Conservation (phyloP, 805 yeast genomes). For the Starmerella bacillaris region DNA sequence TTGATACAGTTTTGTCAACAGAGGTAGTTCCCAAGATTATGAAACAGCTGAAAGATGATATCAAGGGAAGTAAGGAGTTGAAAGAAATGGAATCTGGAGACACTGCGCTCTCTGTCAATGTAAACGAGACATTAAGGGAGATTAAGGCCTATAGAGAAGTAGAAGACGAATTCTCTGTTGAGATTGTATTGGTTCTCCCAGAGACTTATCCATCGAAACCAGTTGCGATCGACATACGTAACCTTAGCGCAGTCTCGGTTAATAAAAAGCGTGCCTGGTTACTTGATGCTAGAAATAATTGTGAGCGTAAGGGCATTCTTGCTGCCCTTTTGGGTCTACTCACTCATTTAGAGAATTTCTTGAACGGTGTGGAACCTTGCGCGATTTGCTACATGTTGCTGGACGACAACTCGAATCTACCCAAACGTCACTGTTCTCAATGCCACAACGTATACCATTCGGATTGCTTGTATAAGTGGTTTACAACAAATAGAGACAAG, state of each 20-base stretch:
- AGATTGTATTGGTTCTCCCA: constrained; percentile 52
- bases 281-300: constrained; percentile 68
- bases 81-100: constrained; percentile 1
- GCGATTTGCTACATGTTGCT: constrained; percentile 88
- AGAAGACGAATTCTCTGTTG: constrained; percentile 16
- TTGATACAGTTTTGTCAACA: constrained; percentile 8
- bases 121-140: constrained; percentile 14
- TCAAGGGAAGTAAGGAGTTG: constrained; percentile 2
- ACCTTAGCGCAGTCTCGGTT: constrained; percentile 79
- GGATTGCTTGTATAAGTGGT: constrained; percentile 93
- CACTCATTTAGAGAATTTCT: constrained; percentile 57
- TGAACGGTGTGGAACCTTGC: constrained; percentile 90
- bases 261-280: constrained; percentile 91
- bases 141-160: constrained; percentile 14
- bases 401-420: constrained; percentile 79
- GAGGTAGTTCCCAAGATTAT: constrained; percentile 12
- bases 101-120: constrained; percentile 4
- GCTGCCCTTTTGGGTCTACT: constrained; percentile 47
- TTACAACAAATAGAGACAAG: constrained; percentile 77
- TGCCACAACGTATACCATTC: constrained; percentile 91
- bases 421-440: constrained; percentile 72
- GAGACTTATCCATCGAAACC: constrained; percentile 46
- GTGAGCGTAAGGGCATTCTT: constrained; percentile 33
- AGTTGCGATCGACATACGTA: constrained; percentile 53
- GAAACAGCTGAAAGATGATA: constrained; percentile 4